These are phyloP conservation scores for Chaetomium sp. DNA, from an alignment of 2,329 filamentous ascomycete species.

Conservation along the genomic window DNA sequence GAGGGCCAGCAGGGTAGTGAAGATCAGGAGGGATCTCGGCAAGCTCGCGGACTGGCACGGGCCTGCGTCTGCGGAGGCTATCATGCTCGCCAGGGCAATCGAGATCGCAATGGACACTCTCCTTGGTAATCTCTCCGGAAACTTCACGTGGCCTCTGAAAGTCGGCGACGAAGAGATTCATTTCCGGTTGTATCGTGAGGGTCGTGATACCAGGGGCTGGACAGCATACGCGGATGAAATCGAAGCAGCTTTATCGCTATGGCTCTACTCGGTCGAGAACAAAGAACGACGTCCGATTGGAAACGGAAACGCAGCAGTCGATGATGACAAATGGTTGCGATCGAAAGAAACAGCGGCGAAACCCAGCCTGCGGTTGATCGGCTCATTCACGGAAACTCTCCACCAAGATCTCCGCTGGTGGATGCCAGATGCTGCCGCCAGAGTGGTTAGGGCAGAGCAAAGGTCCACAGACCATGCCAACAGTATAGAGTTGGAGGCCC, in stretches of 20 bases:
- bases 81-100: constrained; percentile 1
- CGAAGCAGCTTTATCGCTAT: constrained; percentile 4
- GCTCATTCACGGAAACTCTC: neutral
- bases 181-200: too few relatives aligned
- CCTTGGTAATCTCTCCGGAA: neutral
- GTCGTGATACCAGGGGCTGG: neutral
- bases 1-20: neutral
- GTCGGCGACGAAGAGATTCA: too few relatives aligned
- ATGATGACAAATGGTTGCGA: constrained; percentile 4
- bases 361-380: constrained; percentile 3
- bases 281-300: neutral
- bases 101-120: constrained; percentile 8
- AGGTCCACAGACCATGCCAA: neutral
- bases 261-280: neutral
- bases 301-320: too few relatives aligned
- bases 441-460: neutral
- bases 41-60: neutral
- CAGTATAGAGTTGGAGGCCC: neutral
- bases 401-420: neutral
- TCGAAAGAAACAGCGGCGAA: neutral
- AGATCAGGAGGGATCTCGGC: neutral
- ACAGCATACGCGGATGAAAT: neutral
- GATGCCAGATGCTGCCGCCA: neutral
- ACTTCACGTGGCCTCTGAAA: too few relatives aligned
- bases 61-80: neutral